Evolutionary conservation across 148 eudicot species (phyloP), one percentile per base, ranked within the genome.

Genomic region (Talinum fruticosum): DNA sequence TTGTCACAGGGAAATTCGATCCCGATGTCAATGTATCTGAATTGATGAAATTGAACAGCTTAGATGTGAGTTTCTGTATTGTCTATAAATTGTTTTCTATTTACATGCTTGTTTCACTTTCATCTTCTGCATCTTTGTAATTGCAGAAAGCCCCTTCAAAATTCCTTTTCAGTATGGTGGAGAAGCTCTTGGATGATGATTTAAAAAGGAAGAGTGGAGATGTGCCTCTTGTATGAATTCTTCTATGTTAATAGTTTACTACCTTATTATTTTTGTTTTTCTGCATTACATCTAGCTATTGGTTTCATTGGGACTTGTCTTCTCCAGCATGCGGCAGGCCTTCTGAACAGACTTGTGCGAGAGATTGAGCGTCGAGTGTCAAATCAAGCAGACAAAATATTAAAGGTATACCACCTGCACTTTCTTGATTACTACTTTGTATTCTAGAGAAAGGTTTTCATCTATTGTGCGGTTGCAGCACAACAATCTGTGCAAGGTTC

Each of bases 351-450:
- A 75, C 92, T 91, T 61, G 88, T 96, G 32, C 93, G 88, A 77
- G 98, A 93, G 87, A 91, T 91, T 81, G 92, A 96, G 85, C 90
- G 81, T 33, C 95, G 98, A 73, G 75, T 84, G 76, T 90, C 93
- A 34, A 82, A 81, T 75, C 97, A 91, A 83, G 90, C 88, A 68
- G 92, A 88, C 75, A 87, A 77, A 77, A 80, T 89, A 75, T 88
- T 77, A 81, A 91, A 79, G 85, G 99, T 91, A 89, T 79, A 47
- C 28, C 51, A 35, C 73, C 57, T 73, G 34, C 73, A 69, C 51
- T 74, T n/a, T 66, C 75, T 23, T 18, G 75, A 16, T 38, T 36
- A 59, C 21, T 35, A 41, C 28, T 68, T 26, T 77, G 73, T 37
- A 47, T 41, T 75, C 24, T 73, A 71, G 72, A 69, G 28, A 38